Base-by-base conservation (phyloP, 306 rosid species). In the Trifolium dubium region DNA sequence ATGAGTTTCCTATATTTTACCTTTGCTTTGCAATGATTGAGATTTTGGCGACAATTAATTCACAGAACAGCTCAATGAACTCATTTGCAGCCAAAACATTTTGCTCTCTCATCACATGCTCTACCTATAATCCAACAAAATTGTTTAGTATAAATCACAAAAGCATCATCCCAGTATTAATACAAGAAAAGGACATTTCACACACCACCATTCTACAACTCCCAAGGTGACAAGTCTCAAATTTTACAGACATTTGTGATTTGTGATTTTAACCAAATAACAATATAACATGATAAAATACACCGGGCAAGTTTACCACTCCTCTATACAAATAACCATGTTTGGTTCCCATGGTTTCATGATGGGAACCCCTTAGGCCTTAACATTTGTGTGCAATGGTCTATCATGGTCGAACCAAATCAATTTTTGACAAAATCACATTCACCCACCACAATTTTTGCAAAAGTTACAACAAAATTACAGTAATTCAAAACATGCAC, bases 71-170 rank as follows among this genome's bases (percentile, higher is more conserved):
- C 74, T 95, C 98, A 58, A 95, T 82, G 81, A 95, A 77, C 82
- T 95, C 98, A 72, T 95, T 95, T 41, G 97, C 99, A 69, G 98
- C 90, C 92, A 95, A 78, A 49, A 90, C 74, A 68, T 95, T 95
- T 85, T 92, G 99, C 72, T 95, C 99, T 68, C 99, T 86, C 64
- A 90, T 95, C 80, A 95, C 99, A 40, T 95, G 99, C 80, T 95
- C 99, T 78, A 95, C 98, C 99, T 95, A 77, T 74, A 82, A 28
- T 68, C 59, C 30, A 58, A 59, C 58, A 71, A 44, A 75, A 40
- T 43, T 18, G n/a, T 65, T 64, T 23, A 31, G 0, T 2, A 23
- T 28, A 77, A 58, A 23, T 18, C 44, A 50, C 31, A 14, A 39
- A 37, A 62, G 50, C 10, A 13, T 10, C 50, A 40, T 34, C 5